Conservation (phyloP, 768 basidiomycete species). For the Fomitopsis serialis region DNA sequence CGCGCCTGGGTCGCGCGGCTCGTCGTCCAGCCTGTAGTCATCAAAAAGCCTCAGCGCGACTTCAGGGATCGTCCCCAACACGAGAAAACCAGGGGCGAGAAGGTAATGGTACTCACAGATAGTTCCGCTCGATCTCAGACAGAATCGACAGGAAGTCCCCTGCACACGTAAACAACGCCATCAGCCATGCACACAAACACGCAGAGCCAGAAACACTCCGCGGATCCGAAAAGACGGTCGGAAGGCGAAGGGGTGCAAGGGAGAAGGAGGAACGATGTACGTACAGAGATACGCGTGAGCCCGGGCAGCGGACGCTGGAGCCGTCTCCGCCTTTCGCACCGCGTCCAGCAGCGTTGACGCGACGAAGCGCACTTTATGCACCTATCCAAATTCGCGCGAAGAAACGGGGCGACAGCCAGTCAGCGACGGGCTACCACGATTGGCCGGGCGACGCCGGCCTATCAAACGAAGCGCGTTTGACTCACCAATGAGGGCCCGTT, state of each 20-base stretch:
- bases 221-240: not conserved
- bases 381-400: slow-evolving; percentile 49
- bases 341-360: slow-evolving; percentile 86
- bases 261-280: slow-evolving; percentile 21
- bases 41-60: not conserved
- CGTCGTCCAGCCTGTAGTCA: slow-evolving; percentile 48
- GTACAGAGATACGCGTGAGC: slow-evolving; percentile 84
- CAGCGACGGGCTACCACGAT: not conserved
- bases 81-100: not conserved
- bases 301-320: slow-evolving; percentile 74
- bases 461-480: not conserved
- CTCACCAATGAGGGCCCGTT: slow-evolving; percentile 76
- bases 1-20: slow-evolving; percentile 60
- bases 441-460: not conserved
- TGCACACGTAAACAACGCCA: slow-evolving; percentile 24
- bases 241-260: slow-evolving; percentile 4
- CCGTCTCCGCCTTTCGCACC: slow-evolving; percentile 74
- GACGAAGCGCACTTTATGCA: slow-evolving; percentile 91
- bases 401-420: slow-evolving; percentile 6
- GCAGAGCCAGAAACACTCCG: not conserved
- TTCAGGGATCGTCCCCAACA: not conserved
- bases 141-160: slow-evolving; percentile 92
- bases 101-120: slow-evolving; percentile 48
- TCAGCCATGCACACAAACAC: not conserved
- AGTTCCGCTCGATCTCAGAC: slow-evolving; percentile 88